Evolutionary conservation across 345 rosid species (phyloP), one percentile per base, ranked within the genome.

Genomic region (Capsella bursapastoris): DNA sequence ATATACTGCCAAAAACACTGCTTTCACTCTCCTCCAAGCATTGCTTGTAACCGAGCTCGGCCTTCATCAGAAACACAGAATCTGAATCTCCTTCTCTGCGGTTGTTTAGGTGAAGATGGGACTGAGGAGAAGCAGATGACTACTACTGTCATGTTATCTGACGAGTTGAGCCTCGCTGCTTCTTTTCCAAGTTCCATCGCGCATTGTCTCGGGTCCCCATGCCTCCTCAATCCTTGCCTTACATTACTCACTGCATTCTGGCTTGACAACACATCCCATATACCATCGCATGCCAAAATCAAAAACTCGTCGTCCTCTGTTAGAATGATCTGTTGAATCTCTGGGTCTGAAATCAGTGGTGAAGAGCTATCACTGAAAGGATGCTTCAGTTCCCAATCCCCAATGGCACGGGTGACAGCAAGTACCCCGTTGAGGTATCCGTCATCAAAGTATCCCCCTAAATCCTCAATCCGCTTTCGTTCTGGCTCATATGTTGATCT

Each of bases 341-440:
- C 95, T 15, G 98, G 98, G 71, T 88, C 93, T 1, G 92, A 92
- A 61, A 84, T 94, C 79, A 94, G 74, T 29, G 93, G 97, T 0
- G 96, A 90, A 34, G 64, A 64, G 57, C 80, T 76, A 5, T 16
- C 38, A 29, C 31, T 15, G 49, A 58, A 64, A 45, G 72, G 76
- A 50, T 86, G 86, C 92, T 88, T 82, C 8, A 91, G 85, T 74
- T 91, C 85, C 3, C 93, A 86, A 70, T 90, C 85, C 0, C 98
- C 98, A 72, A 94, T 72, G 31, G 97, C 97, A 6, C 98, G 90
- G 0, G 90, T 85, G 45, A 94, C 89, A 6, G 84, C 82, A 41
- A 94, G 72, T 71, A 76, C 87, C 25, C 96, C 98, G 6, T 94
- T 90, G 64, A 94, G 80, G 61, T 94, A 90, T 43, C 85, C 93